phyloP scores from a whole-genome alignment of 129 eudicot genomes.

The Lonicera japonica region DNA sequence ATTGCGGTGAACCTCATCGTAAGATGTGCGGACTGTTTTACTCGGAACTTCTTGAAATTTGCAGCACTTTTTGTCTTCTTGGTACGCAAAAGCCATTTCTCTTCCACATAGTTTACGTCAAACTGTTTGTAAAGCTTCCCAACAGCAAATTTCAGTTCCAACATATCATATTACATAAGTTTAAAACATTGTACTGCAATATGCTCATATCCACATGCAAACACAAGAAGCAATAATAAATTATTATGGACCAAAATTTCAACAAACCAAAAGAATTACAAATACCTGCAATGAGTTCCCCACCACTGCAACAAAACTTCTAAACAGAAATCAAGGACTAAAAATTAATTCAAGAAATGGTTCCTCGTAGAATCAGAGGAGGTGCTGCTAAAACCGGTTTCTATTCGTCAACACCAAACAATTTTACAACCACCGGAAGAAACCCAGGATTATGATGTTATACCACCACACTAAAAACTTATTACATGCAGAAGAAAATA shows the following conservation, averaged over 20 bases:
- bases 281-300: background rate
- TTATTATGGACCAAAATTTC: too few relatives aligned
- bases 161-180: too few relatives aligned
- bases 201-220: background rate
- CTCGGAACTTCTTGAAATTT: too few relatives aligned
- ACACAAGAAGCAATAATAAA: background rate
- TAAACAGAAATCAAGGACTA: background rate
- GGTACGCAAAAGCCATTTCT: too few relatives aligned
- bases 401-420: background rate
- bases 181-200: too few relatives aligned
- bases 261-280: background rate
- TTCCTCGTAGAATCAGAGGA: background rate
- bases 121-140: too few relatives aligned
- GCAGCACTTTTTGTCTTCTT: too few relatives aligned
- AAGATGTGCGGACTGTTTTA: too few relatives aligned
- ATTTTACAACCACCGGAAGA: background rate
- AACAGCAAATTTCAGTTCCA: too few relatives aligned
- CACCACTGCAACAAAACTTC: background rate
- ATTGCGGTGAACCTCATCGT: too few relatives aligned
- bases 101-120: too few relatives aligned
- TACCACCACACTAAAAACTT: background rate
- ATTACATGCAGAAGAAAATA: background rate
- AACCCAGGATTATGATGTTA: background rate
- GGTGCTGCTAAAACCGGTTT: background rate
- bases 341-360: background rate